Percentiles rank a stretch among this genome's conserved stretches.
Conservation (phyloP, 441 rosid genomes). For the Brassica hybrid region DNA sequence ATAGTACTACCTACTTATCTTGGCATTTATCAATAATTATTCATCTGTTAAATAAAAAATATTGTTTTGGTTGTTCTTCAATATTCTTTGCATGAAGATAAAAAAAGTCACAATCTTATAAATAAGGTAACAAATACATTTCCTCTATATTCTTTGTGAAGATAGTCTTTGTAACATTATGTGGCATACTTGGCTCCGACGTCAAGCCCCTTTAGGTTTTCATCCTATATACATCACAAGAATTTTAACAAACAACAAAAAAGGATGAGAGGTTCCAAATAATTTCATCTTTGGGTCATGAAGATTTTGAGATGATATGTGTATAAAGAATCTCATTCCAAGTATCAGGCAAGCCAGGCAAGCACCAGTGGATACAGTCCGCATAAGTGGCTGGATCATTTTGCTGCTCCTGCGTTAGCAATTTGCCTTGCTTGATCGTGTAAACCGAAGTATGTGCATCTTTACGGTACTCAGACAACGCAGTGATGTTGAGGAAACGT, state of each 20-base stretch:
- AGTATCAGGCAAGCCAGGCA: slow-evolving; percentile 68
- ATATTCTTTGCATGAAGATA: slow-evolving; percentile 1
- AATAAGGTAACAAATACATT: background rate
- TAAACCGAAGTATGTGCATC: slow-evolving; percentile 61
- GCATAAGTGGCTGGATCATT: slow-evolving; percentile 45
- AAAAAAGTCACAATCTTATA: background rate
- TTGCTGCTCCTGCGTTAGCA: slow-evolving; percentile 44
- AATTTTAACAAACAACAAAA: background rate
- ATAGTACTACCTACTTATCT: slow-evolving; percentile 32
- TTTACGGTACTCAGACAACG: slow-evolving; percentile 54
- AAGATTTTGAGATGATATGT: slow-evolving; percentile 39
- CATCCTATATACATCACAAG: slow-evolving; percentile 14
- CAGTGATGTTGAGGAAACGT: slow-evolving; percentile 52
- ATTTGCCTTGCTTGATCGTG: slow-evolving; percentile 35
- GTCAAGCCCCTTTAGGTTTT: background rate
- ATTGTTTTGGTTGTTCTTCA: background rate
- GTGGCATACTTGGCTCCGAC: slow-evolving; percentile 7
- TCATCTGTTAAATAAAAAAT: background rate
- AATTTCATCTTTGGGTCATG: slow-evolving; percentile 1
- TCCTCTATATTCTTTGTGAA: background rate
- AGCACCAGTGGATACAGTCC: slow-evolving; percentile 71
- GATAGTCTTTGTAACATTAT: background rate
- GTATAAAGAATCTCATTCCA: slow-evolving; percentile 66
- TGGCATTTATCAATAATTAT: slow-evolving; percentile 25
- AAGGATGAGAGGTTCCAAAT: background rate